A percentile compares a stretch with the other conserved stretches of the same genome.
These are phyloP conservation scores for Pythium myriotylum DNA, from an alignment of 352 stramenopile species.

Conservation along the genomic window DNA sequence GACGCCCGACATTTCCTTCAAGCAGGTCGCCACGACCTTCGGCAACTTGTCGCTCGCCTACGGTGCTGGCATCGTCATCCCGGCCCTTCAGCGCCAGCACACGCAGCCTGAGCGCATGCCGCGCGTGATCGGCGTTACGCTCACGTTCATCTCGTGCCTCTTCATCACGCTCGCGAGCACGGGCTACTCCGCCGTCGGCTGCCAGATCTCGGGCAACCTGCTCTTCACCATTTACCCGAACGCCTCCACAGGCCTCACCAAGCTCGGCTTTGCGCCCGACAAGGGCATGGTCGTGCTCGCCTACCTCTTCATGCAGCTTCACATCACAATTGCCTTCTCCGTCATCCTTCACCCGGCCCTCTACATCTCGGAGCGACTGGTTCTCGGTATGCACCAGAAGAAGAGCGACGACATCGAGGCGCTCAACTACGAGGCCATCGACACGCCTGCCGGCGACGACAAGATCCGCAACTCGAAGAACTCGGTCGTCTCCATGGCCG, in stretches of 20 bases:
- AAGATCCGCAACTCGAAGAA: conserved; percentile 29
- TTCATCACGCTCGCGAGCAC: conserved; percentile 45
- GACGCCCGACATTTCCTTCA: conserved; percentile 43
- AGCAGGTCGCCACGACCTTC: conserved; percentile 48
- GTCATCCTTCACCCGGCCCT: no score
- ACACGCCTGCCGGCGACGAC: background rate
- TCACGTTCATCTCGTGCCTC: conserved; percentile 41
- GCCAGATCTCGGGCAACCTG: no score
- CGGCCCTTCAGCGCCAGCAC: conserved; percentile 5
- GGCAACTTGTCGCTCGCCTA: conserved; percentile 67
- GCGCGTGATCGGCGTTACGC: conserved; percentile 1
- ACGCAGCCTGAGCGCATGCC: conserved; percentile 4
- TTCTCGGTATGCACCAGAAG: conserved; percentile 50
- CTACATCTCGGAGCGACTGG: conserved; percentile 1
- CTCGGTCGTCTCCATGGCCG: conserved; percentile 41
- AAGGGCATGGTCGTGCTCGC: no score
- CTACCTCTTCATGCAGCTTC: no score
- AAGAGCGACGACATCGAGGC: conserved; percentile 12
- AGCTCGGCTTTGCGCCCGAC: no score
- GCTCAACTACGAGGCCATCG: conserved; percentile 4
- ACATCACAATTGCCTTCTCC: no score
- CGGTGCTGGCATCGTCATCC: conserved; percentile 20
- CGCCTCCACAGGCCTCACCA: no score
- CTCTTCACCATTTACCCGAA: no score
- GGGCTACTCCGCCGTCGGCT: conserved; percentile 15